Percentiles rank a stretch among this genome's conserved stretches.
Evolutionary conservation across 2,329 filamentous ascomycete genomes (phyloP).

Genomic region (Aspergillus ruber): DNA sequence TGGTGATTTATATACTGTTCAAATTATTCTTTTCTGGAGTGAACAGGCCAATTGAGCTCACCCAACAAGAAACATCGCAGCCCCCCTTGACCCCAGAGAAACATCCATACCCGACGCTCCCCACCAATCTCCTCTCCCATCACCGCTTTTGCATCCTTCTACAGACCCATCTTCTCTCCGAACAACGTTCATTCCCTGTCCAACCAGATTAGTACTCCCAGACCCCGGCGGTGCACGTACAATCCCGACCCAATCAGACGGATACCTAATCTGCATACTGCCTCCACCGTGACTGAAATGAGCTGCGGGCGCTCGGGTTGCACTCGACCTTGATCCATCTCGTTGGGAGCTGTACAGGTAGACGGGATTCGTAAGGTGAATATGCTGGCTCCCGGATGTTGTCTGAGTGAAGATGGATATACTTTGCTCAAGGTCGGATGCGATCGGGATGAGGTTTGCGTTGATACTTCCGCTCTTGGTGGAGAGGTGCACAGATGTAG

Average conservation of each 20-base stretch:
- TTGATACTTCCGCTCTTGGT: conserved; percentile 44
- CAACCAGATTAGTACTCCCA: conserved; percentile 15
- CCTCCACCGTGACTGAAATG: conserved; percentile 5
- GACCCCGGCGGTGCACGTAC: conserved; percentile 14
- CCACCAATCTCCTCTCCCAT: conserved; percentile 13
- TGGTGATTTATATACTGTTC: background rate
- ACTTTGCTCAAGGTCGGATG: conserved; percentile 3
- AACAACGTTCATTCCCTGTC: conserved; percentile 15
- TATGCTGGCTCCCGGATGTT: conserved; percentile 9
- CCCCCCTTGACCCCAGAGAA: conserved; percentile 4
- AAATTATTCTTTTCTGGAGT: background rate
- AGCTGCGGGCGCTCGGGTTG: conserved; percentile 4
- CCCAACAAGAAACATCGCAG: conserved; percentile 1
- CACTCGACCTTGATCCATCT: conserved; percentile 10
- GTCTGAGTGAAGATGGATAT: conserved; percentile 13
- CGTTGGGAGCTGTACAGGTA: background rate
- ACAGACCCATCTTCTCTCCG: conserved; percentile 5
- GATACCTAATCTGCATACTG: conserved; percentile 21
- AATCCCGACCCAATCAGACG: conserved; percentile 23
- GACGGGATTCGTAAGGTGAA: conserved; percentile 14
- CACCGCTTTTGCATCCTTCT: conserved; percentile 8
- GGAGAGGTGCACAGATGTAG: conserved; percentile 41
- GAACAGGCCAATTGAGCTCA: background rate
- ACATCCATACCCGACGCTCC: conserved; percentile 17
- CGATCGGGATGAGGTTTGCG: conserved; percentile 43